Base-by-base conservation (phyloP, 2,329 filamentous ascomycete species). In the Neopestalotiopsis sp. region DNA sequence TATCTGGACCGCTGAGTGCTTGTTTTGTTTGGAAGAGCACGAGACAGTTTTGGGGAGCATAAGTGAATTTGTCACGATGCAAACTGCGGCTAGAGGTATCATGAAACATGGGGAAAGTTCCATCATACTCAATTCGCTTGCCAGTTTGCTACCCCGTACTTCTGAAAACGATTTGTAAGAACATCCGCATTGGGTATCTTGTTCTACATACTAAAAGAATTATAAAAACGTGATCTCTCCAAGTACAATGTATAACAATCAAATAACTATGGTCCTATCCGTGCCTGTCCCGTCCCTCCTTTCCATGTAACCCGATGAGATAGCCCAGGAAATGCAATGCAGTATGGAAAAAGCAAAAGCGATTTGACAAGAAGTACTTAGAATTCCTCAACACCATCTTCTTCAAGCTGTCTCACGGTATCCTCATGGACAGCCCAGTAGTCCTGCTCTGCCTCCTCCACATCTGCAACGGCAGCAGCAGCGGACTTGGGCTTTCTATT, bases 401-500 rank as follows among this genome's bases (percentile, higher is more conserved):
- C 61, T 14, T 67, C 56, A 6, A 70, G 66, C 3, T 69, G 63
- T 62, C 61, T 62, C 49, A 75, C 75, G 65, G 74, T 66, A 53
- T 70, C 67, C 61, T 76, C 73, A 65, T 78, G 76, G 9, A 69
- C 68, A n/a, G 68, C 65, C 77, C 75, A 78, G 58, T 77, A 76
- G 40, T 77, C 76, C 24, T 68, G 58, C 3, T 45, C 65, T 1
- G 42, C 59, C 6, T 9, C n/a, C 64, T 69, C 61, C 3, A 30
- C 57, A 1, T 7, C 20, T 17, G n/a, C 34, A 58, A 70, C 71
- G 4, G 20, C 30, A 32, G n/a, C 64, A 10, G 53, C 20, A 20
- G 69, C 65, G 3, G 30, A 34, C 24, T 69, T 69, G 56, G 68
- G 67, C 58, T 71, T 74, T 34, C 72, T 72, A 68, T 73, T 70